Evolutionary conservation across 192 early-diverging fungal species (phyloP), one percentile per base, ranked within the genome.

Genomic region (Coemansia sp.): DNA sequence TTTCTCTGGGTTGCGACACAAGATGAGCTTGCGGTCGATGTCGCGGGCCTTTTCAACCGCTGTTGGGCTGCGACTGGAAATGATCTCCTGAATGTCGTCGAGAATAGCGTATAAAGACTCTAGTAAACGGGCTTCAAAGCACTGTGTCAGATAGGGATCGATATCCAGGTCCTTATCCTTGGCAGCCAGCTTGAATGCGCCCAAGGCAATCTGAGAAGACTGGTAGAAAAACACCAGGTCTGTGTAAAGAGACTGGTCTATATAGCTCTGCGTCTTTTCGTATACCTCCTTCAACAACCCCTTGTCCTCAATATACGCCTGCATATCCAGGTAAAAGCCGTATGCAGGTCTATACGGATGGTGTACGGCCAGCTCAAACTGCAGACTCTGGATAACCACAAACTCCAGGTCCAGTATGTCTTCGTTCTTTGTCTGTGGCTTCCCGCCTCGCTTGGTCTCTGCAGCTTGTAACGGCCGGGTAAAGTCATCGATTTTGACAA

Each of bases 141-240:
- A 64, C 51, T 64, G 71, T 32, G 77, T 77, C 20, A 86, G 74
- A 36, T 86, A 85, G 52, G 64, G 66, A 61, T 88, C 84, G 68
- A 89, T 79, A 36, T 90, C 84, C 38, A 87, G 76, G 2, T 81
- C 79, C 62, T 85, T 81, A 9, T 87, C 75, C 51, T 74, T 79
- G 5, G 86, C 81, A 7, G 91, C 87, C 60, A 91, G 73, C 73
- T 85, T 83, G 70, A 91, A 72, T 15, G 86, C 84, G 4, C 89
- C 89, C 65, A 93, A 58, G 2, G 91, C 91, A 64, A 92, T 88
- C 81, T 93, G 92, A 4, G 91, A 82, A 38, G 92, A 90, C 70
- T 91, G 89, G 71, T 92, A 93, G 38, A 89, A 62, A 65, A 92
- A 91, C 35, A 87, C 85, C n/a, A 90, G 75, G 58, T 93, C 92